phyloP scores from a whole-genome alignment of 192 early-diverging fungal genomes.

The Coemansia umbellata region DNA sequence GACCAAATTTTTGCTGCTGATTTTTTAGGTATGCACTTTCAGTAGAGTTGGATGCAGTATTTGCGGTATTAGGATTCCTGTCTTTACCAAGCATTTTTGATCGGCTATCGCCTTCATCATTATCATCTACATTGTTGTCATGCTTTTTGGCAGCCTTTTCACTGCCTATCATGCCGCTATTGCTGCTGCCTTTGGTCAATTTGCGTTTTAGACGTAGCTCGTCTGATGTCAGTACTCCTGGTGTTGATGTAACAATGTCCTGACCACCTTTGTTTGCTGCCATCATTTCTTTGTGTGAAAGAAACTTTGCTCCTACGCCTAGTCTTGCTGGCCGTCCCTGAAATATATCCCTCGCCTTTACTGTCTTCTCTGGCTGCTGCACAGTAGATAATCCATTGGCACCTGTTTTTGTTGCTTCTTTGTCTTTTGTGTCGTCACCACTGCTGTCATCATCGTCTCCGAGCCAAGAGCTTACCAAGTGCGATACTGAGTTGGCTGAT shows the following conservation, averaged over 20 bases:
- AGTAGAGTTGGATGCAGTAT: too few species aligned
- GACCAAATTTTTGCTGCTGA: too few species aligned
- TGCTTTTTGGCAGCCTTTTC: neutral
- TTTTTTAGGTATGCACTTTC: too few species aligned
- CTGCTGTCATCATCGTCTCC: conserved; percentile 6
- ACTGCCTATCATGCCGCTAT: too few species aligned
- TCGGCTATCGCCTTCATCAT: conserved; percentile 8
- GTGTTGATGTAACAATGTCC: neutral
- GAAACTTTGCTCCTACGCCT: conserved; percentile 44
- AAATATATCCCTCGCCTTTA: conserved; percentile 35
- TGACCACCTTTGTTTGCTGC: conserved; percentile 1
- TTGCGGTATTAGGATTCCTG: too few species aligned
- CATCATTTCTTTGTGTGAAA: conserved; percentile 43
- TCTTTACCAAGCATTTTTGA: conserved; percentile 14
- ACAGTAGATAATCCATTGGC: neutral
- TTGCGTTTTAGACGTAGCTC: conserved; percentile 38
- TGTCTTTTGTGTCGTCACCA: neutral
- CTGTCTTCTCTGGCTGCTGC: neutral
- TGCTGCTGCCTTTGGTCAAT: conserved; percentile 8
- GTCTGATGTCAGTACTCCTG: conserved; percentile 12
- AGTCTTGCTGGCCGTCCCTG: conserved; percentile 39
- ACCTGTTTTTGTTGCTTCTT: neutral
- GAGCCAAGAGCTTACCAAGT: conserved; percentile 36
- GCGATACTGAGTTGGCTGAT: conserved; percentile 37
- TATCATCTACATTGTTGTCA: conserved; percentile 9